Evolutionary conservation across 2,329 filamentous ascomycete genomes (phyloP), one percentile per base, ranked within the genome.

Genomic region (Exserohilum turcica): DNA sequence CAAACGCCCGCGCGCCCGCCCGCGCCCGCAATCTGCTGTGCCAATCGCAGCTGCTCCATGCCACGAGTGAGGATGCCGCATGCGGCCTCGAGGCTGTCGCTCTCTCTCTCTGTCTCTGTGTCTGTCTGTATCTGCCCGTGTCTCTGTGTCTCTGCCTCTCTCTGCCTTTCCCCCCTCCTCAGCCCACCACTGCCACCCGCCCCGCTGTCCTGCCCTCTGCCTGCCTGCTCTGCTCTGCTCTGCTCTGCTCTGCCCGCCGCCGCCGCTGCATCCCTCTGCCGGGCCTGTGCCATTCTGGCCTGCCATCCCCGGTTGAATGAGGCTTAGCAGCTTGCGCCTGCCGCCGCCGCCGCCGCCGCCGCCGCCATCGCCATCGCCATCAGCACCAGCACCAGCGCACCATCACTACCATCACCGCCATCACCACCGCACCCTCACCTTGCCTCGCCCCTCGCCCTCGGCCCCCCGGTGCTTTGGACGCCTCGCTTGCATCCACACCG

Each of bases 241-340:
- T 48, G 37, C 31, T 18, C 33, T 39, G 21, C 21, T 24, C 7
- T 4, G 4, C 7, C 21, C 21, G 21, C 21, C 21, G 21, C 21
- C 21, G 21, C 21, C 18, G 8, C 47, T 29, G 16, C 19, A 29
- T 29, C 9, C 24, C 38, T 19, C 19, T 29, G 32, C 38, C 36
- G 43, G 45, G 50, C 50, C 42, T 40, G 50, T 49, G 50, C 50
- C 44, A 43, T 5, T 37, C 50, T 53, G 44, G 35, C 38, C 43
- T 49, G 40, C 38, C 32, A 32, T 39, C 38, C 33, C 31, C 31
- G 50, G 38, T 53, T 49, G 50, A 43, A 53, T 49, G 50, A 49
- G 50, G 50, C 50, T 49, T 53, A 53, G 50, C 45, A 53, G 50
- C 50, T 49, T n/a, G 47, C 33, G 40, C 48, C 48, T 37, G 45